Evolutionary conservation across 495 filamentous ascomycete genomes (phyloP).

Genomic region (Hyaloscypha hepaticicola): DNA sequence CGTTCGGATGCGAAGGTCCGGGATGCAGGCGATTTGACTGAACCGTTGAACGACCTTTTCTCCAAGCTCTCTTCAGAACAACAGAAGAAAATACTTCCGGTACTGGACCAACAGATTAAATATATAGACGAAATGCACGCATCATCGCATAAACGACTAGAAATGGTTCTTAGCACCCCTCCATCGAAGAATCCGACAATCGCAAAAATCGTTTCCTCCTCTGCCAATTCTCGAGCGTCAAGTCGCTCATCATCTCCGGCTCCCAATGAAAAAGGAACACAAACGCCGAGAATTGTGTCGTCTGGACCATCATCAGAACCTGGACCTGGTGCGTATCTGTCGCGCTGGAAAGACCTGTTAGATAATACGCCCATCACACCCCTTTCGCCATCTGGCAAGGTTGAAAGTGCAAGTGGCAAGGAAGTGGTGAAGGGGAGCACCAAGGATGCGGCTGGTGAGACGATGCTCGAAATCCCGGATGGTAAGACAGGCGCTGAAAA

Average conservation of each 20-base stretch:
- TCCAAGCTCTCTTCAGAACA: conserved; percentile 40
- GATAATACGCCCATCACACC: conserved; percentile 61
- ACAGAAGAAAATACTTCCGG: conserved; percentile 35
- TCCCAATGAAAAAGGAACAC: conserved; percentile 28
- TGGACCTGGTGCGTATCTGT: conserved; percentile 63
- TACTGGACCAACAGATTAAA: conserved; percentile 51
- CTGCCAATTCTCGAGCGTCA: conserved; percentile 24
- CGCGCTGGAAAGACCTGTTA: conserved; percentile 61
- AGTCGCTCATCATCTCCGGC: conserved; percentile 6
- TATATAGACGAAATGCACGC: conserved; percentile 51
- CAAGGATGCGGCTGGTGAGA: not conserved
- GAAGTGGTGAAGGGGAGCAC: conserved; percentile 32
- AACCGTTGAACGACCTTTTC: conserved; percentile 46
- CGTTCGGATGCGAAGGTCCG: conserved; percentile 11
- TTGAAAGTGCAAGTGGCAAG: conserved; percentile 51
- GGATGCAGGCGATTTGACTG: conserved; percentile 46
- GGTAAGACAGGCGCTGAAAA: conserved; percentile 45
- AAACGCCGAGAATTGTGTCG: conserved; percentile 12
- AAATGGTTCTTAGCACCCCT: conserved; percentile 15
- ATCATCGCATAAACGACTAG: conserved; percentile 38
- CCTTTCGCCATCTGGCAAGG: conserved; percentile 38
- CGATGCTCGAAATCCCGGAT: conserved; percentile 31
- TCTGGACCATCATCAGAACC: conserved; percentile 31
- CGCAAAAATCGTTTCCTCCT: conserved; percentile 33
- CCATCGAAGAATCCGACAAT: conserved; percentile 8